Evolutionary conservation across 345 rosid species (phyloP).

Genomic region (Theobroma cacao): DNA sequence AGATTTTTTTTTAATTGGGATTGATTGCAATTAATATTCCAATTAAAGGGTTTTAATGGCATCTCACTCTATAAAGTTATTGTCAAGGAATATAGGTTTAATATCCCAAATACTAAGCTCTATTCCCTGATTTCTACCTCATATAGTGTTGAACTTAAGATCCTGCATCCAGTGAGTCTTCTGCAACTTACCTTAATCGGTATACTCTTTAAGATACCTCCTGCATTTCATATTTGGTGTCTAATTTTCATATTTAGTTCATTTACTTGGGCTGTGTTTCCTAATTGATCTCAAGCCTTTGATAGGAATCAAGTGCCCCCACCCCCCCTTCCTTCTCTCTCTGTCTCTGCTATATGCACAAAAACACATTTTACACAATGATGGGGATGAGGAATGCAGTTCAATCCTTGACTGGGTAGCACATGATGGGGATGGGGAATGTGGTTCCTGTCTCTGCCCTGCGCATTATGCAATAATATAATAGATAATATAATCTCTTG

Average conservation of each 20-base stretch:
- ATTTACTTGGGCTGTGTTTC: background rate
- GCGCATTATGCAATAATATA: background rate
- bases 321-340: background rate
- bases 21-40: background rate
- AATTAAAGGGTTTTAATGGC: background rate
- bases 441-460: background rate
- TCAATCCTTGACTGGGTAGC: too few species aligned
- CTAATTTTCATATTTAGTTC: background rate
- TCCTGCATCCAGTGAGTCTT: background rate
- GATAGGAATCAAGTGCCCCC: background rate
- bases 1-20: background rate
- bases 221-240: background rate
- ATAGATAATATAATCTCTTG: background rate
- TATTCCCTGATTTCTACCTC: background rate
- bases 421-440: background rate
- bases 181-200: background rate
- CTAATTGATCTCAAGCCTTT: background rate
- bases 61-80: background rate
- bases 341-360: too few species aligned
- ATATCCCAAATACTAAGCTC: background rate
- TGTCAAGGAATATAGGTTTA: background rate
- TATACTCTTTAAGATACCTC: background rate
- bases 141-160: background rate
- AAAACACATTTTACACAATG: too few species aligned
- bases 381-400: too few species aligned